phyloP scores from a whole-genome alignment of 1,284 basidiomycete genomes.

The Cryptococcus amylolentus region DNA sequence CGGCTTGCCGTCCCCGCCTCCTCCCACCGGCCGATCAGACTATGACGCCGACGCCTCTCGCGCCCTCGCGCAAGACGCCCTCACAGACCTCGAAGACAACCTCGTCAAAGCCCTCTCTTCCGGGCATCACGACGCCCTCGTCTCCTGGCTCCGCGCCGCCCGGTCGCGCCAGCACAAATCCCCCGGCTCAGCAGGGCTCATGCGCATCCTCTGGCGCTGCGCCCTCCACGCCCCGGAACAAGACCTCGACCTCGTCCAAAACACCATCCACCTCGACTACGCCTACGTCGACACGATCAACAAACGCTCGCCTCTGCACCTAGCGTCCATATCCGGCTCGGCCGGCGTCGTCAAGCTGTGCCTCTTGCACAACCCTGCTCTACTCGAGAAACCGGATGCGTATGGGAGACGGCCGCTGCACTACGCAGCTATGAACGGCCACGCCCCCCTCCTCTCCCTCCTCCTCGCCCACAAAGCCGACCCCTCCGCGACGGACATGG shows the following conservation, averaged over 20 bases:
- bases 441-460: constrained; percentile 69
- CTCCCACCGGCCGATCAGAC: constrained; percentile 68
- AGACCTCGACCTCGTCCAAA: constrained; percentile 69
- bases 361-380: constrained; percentile 56
- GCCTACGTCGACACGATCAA: constrained; percentile 95
- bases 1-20: constrained; percentile 30
- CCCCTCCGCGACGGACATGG: constrained; percentile 74
- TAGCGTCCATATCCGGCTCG: constrained; percentile 81
- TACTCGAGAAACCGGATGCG: constrained; percentile 51
- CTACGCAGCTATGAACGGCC: constrained; percentile 93
- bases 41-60: constrained; percentile 48
- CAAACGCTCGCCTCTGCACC: constrained; percentile 89
- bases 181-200: constrained; percentile 48
- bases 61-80: constrained; percentile 59
- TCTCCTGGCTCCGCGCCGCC: constrained; percentile 68
- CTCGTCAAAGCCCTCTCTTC: constrained; percentile 69
- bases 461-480: constrained; percentile 65
- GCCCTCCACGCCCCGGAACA: constrained; percentile 72
- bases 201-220: constrained; percentile 86
- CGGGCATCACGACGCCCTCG: constrained; percentile 57
- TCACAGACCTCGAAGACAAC: constrained; percentile 82
- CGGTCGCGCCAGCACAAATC: constrained; percentile 52
- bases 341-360: constrained; percentile 78
- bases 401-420: constrained; percentile 93
- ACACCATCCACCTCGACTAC: constrained; percentile 79